These are phyloP conservation scores for Westerdykella aurantiaca DNA, from an alignment of 2,329 filamentous ascomycete species.

Conservation along the genomic window DNA sequence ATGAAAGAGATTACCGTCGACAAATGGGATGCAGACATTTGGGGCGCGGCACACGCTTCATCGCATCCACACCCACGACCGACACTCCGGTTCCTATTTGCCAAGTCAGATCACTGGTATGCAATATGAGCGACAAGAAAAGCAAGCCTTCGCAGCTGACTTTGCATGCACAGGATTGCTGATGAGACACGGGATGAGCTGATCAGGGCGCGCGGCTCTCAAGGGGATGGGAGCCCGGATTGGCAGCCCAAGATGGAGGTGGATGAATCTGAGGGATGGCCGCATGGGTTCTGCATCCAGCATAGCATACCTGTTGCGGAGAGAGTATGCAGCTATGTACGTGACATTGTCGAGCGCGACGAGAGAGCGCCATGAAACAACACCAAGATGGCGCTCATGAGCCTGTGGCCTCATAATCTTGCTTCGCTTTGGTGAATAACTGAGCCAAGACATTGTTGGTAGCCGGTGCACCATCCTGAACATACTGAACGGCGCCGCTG, in stretches of 20 bases:
- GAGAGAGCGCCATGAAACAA: background rate
- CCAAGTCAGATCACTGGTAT: conserved; percentile 52
- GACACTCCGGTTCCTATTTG: conserved; percentile 55
- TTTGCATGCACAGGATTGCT: conserved; percentile 41
- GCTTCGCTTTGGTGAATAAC: conserved; percentile 28
- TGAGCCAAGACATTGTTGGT: conserved; percentile 29
- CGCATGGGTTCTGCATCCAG: conserved; percentile 56
- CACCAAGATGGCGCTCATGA: background rate
- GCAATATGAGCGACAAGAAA: background rate
- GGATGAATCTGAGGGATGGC: conserved; percentile 49
- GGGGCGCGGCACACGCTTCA: conserved; percentile 44
- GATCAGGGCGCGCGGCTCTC: conserved; percentile 40
- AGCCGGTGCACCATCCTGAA: conserved; percentile 8
- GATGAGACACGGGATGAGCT: conserved; percentile 52
- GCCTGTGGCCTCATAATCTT: too few relatives aligned
- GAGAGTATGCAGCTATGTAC: conserved; percentile 46
- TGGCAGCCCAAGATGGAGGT: conserved; percentile 51
- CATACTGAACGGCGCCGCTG: conserved; percentile 5
- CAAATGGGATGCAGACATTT: conserved; percentile 54
- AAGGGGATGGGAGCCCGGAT: conserved; percentile 21
- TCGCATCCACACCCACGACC: conserved; percentile 33
- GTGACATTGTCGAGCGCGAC: conserved; percentile 35
- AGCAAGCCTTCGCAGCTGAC: background rate
- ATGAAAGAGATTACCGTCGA: conserved; percentile 52
- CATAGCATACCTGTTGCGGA: conserved; percentile 46